Conservation (phyloP, 2,329 filamentous ascomycete species). For the Ophiostoma tasmaniense region DNA sequence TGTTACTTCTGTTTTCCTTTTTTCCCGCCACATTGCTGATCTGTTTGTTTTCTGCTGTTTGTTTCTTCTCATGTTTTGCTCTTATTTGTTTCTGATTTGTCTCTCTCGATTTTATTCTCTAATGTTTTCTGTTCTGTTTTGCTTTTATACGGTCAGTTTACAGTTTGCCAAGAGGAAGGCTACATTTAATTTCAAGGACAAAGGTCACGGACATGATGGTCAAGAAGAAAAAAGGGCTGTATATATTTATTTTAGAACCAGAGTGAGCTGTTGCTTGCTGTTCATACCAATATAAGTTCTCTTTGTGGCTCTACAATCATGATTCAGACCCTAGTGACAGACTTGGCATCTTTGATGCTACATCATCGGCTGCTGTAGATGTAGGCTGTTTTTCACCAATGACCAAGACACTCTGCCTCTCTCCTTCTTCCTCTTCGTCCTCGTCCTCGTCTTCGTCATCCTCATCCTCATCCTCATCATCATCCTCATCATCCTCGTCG, state of each 20-base stretch:
- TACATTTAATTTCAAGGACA: neutral
- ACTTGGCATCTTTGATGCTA: conserved; percentile 11
- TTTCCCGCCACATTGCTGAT: conserved; percentile 4
- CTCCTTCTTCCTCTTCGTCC: conserved; percentile 7
- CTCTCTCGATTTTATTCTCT: neutral
- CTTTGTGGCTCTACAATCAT: conserved; percentile 7
- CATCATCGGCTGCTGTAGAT: neutral
- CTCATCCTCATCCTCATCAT: conserved; percentile 26
- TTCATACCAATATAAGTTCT: conserved; percentile 9
- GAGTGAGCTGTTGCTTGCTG: neutral
- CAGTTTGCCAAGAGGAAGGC: neutral
- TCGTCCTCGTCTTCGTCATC: conserved; percentile 24
- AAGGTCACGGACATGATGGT: neutral
- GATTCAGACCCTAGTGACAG: conserved; percentile 8
- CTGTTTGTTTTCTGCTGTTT: neutral
- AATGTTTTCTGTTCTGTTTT: neutral
- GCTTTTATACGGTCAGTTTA: conserved; percentile 8
- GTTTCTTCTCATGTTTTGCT: neutral
- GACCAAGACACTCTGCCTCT: neutral
- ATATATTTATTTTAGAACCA: neutral
- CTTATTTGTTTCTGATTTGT: neutral
- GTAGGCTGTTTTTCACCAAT: neutral
- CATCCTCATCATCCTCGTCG: conserved; percentile 28
- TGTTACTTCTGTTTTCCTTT: neutral
- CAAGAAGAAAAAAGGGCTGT: neutral